Evolutionary conservation across 2,329 filamentous ascomycete species (phyloP).

Genomic region (Hypocreales sp.): DNA sequence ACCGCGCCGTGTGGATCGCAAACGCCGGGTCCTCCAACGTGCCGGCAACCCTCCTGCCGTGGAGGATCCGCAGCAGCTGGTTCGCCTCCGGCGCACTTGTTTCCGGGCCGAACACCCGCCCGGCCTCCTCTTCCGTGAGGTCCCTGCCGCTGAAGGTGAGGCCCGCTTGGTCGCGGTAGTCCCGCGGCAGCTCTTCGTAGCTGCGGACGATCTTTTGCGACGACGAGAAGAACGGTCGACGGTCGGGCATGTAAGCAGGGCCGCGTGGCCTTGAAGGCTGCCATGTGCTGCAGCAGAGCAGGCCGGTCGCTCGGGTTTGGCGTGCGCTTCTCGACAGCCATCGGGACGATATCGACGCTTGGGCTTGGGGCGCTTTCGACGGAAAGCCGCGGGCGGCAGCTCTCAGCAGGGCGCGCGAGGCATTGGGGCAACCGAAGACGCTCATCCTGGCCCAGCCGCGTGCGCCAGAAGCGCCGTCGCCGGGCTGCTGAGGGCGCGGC

Average conservation of each 20-base stretch:
- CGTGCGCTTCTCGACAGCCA: conserved; percentile 5
- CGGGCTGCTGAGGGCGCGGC: too few relatives aligned
- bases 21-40: conserved; percentile 44
- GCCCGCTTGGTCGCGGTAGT: conserved; percentile 39
- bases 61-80: conserved; percentile 38
- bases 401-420: conserved; percentile 14
- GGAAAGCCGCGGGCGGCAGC: conserved; percentile 10
- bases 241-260: conserved; percentile 7
- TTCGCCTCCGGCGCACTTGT: conserved; percentile 32
- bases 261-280: conserved; percentile 1
- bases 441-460: conserved; percentile 2
- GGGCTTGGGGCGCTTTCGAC: not conserved
- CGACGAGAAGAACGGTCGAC: conserved; percentile 19
- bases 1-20: conserved; percentile 29
- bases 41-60: conserved; percentile 48
- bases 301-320: not conserved
- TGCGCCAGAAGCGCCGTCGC: too few relatives aligned
- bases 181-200: conserved; percentile 41
- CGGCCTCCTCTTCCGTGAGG: conserved; percentile 30
- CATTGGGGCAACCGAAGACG: conserved; percentile 6
- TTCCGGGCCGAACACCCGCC: conserved; percentile 32
- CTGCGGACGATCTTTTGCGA: conserved; percentile 25
- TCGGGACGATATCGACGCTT: conserved; percentile 2
- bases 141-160: conserved; percentile 35
- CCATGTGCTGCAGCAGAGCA: conserved; percentile 1